Percentiles rank a stretch among this genome's conserved stretches.
phyloP scores from a whole-genome alignment of 768 basidiomycete genomes.

The Lentinus tigrinus region DNA sequence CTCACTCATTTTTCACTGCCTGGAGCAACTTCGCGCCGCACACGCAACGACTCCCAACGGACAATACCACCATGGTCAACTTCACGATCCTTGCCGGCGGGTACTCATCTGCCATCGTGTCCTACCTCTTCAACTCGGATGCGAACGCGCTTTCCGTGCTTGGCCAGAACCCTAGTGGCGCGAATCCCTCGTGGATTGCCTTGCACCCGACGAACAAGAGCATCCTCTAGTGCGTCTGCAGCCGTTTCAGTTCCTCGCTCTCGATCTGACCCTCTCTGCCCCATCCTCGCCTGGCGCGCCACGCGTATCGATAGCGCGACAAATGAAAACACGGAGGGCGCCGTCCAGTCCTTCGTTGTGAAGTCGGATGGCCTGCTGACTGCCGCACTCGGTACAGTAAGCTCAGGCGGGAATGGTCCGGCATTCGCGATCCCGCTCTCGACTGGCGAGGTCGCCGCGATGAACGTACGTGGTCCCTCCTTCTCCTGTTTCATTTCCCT shows the following conservation, averaged over 20 bases:
- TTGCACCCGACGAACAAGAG: slow-evolving; percentile 54
- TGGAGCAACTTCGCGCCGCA: background rate
- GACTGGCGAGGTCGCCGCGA: slow-evolving; percentile 54
- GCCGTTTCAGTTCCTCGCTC: no score
- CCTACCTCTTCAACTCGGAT: slow-evolving; percentile 60
- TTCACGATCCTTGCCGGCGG: slow-evolving; percentile 71
- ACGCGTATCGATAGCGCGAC: slow-evolving; percentile 42
- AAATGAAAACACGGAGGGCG: slow-evolving; percentile 47
- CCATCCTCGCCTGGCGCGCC: background rate
- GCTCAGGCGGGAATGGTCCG: slow-evolving; percentile 51
- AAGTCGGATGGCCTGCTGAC: slow-evolving; percentile 43
- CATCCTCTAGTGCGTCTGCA: slow-evolving; percentile 61
- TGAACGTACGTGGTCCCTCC: slow-evolving; percentile 44
- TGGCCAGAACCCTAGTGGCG: slow-evolving; percentile 47
- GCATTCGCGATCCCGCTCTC: slow-evolving; percentile 51
- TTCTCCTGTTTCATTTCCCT: background rate
- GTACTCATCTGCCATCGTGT: slow-evolving; percentile 56
- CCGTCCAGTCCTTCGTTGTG: slow-evolving; percentile 59
- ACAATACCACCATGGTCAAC: slow-evolving; percentile 49
- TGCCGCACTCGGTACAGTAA: slow-evolving; percentile 40
- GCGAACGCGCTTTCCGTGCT: slow-evolving; percentile 46
- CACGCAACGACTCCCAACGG: background rate
- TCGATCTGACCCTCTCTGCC: background rate
- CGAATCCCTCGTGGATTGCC: slow-evolving; percentile 61
- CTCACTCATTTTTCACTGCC: background rate